Percentiles rank a stretch among this genome's conserved stretches.
Evolutionary conservation across 78 protist species (phyloP).

Genomic region (Emiliania huxleyi): DNA sequence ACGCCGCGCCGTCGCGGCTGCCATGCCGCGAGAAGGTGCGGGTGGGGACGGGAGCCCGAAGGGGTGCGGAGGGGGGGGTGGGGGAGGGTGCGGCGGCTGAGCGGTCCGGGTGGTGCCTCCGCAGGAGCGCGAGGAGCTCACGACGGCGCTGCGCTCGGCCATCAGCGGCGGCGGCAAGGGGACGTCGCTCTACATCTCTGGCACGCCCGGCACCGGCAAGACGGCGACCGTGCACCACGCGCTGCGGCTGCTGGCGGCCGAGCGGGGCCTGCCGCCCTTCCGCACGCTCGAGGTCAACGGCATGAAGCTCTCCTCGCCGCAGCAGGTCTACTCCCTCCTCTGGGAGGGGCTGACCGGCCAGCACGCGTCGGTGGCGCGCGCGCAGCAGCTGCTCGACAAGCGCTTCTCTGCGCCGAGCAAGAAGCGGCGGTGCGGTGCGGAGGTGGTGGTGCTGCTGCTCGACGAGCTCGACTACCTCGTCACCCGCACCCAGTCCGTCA

Average conservation of each 20-base stretch:
- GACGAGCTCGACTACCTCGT: constrained; percentile 74
- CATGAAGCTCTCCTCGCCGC: constrained; percentile 22
- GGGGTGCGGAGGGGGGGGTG: too few species aligned
- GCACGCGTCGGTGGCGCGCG: neutral
- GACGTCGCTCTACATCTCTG: constrained; percentile 48
- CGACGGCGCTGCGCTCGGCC: neutral
- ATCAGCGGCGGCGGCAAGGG: neutral
- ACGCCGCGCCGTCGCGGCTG: neutral
- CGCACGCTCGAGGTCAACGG: constrained; percentile 35
- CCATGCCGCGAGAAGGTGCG: constrained; percentile 25
- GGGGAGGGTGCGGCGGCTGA: too few species aligned
- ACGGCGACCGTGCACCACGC: constrained; percentile 76
- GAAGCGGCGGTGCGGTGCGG: neutral
- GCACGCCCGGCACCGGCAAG: constrained; percentile 80
- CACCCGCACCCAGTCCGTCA: constrained; percentile 60
- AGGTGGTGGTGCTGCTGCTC: constrained; percentile 29
- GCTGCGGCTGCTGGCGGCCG: constrained; percentile 36
- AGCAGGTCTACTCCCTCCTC: constrained; percentile 34
- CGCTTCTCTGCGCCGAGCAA: neutral
- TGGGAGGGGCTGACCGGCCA: neutral
- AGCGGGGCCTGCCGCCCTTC: neutral
- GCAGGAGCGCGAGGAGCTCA: neutral
- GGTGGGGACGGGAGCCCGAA: too few species aligned
- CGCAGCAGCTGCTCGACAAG: neutral
- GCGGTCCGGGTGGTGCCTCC: too few species aligned